Evolutionary conservation across 1,284 basidiomycete species (phyloP), one percentile per base, ranked within the genome.

Genomic region (Marasmius oreades): DNA sequence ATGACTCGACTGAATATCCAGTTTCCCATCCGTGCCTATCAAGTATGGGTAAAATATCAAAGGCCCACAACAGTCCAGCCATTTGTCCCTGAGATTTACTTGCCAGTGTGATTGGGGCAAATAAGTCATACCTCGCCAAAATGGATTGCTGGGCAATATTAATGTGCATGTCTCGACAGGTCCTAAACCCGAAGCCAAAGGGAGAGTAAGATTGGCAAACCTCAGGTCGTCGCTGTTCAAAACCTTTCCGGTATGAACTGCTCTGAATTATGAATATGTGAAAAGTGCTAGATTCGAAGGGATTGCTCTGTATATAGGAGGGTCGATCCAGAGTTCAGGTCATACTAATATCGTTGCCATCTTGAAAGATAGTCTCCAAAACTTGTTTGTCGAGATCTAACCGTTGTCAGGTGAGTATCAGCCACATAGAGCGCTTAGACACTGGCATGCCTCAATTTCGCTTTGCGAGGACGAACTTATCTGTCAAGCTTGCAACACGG

Each of bases 31-130:
- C 10, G 46, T 44, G 52, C 68, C 59, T 10, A 54, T 54, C n/a
- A n/a, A n/a, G n/a, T 1, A 61, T 33, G 10, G 67, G 69, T 7
- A 62, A 22, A n/a, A 69, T 62, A 22, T 68, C 58, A 51, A 68
- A 70, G 1, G 69, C 64, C 69, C 69, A 70, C 3, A 70, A 57
- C 2, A 67, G 57, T 44, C 69, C 70, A 31, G 7, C n/a, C n/a
- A 22, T 39, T 11, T 53, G n/a, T 43, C 44, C 11, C 39, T 62
- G n/a, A 50, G 55, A 23, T 22, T n/a, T 26, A 34, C 10, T 24
- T 26, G n/a, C 7, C 12, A 31, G 10, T 6, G 12, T n/a, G 46
- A 33, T 24, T 16, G n/a, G 26, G 33, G 45, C 28, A 11, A 6
- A 16, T 12, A 42, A 33, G 3, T 57, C 58, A 26, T 48, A 67